Evolutionary conservation across 2,329 filamentous ascomycete species (phyloP), one percentile per base, ranked within the genome.

Genomic region (Aaosphaeria pasadenensis): DNA sequence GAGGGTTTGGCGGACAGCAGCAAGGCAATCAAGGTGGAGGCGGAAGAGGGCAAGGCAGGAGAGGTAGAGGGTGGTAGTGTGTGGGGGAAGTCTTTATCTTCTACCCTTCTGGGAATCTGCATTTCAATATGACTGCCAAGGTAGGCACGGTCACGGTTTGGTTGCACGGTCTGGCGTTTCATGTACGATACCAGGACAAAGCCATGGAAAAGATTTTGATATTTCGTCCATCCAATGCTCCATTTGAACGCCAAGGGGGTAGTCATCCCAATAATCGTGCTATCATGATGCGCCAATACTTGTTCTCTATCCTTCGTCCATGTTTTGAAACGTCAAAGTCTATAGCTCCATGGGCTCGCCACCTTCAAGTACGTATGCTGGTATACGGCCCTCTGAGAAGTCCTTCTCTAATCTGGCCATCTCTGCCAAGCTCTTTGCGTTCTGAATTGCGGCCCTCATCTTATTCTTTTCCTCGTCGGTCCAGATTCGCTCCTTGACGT

Each of bases 371-470:
- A 69, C 53, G 30, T 65, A 50, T 17, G 60, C 59, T 2, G 92
- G 92, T 70, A 97, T 79, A 63, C 88, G 79, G 1, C 94, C 94
- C 70, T 97, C 92, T 53, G 89, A 88, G 56, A 97, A 74, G 71
- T 94, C 89, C 76, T 92, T 95, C 77, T 99, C 94, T 66, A 99
- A 71, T 57, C 84, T 81, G 48, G 89, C 86, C 66, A 99, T 95
- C 74, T 97, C 94, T 58, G 91, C 87, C 63, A 99, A 70, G 64
- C 87, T 95, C 69, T 87, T 91, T 5, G 94, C 92, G 63, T 89
- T 89, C 71, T 85, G 85, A 70, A 99, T 95, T 74, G 92, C 80
- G 63, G 90, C 86, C 73, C 95, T 86, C 52, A 97, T 82, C 55
- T 84, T 82, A 77, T 87, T 87, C 77, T 87, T 88, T 80, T 99